Evolutionary conservation across 2,329 filamentous ascomycete genomes (phyloP), one percentile per base, ranked within the genome.

Genomic region (Talaromyces sp.): DNA sequence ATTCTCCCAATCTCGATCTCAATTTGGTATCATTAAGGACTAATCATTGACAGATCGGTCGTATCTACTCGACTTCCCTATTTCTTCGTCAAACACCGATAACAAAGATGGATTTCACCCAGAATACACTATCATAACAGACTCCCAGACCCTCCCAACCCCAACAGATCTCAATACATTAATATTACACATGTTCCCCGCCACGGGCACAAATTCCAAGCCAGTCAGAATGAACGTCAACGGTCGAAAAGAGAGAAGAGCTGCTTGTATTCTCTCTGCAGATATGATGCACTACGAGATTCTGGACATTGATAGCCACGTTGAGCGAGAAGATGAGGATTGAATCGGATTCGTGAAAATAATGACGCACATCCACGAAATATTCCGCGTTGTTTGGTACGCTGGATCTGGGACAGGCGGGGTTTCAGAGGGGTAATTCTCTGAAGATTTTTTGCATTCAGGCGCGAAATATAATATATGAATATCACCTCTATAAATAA

Each of bases 141-240:
- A 61, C 13, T 52, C 45, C n/a, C 43, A 61, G 33, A 37, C 15
- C 22, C 67, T 52, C 19, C 69, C 25, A 66, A 68, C 45, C 22
- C 67, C 39, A 70, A 37, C 75, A 41, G 68, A 76, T 27, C 27
- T 77, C 9, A 64, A 70, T 8, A 52, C 62, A 0, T 65, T 65
- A n/a, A 67, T 83, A 17, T 74, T 78, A 31, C 84, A 86, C 70
- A 73, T 76, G 0, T 87, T 87, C 67, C 67, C 74, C 3, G 62
- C 72, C 3, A 72, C 78, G 62, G 78, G 77, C 1, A 72, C 76
- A 7, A 86, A 86, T 47, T 68, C 73, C 65, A 77, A 74, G 49
- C 85, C 86, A 0, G 65, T 81, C 25, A 77, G 76, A 64, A 68
- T 89, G 7, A 78, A 85, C 39, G 81, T 87, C 2, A 87, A 87